Evolutionary conservation across 495 filamentous ascomycete species (phyloP).

Genomic region (Tirmania nivea): DNA sequence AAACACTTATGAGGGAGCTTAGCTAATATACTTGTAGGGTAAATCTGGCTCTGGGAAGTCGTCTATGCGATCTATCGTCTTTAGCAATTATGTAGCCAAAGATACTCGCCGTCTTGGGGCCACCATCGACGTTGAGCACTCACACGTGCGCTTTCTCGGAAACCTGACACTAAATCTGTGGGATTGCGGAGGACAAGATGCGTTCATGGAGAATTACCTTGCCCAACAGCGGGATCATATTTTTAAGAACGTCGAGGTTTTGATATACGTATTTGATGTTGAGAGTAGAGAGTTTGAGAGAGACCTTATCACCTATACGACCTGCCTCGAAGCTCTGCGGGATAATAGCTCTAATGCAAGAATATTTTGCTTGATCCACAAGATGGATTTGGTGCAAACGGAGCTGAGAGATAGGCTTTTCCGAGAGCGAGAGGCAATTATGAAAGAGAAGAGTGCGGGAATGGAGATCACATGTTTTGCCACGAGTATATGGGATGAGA

Average conservation of each 20-base stretch:
- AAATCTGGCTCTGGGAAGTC: constrained; percentile 99
- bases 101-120: constrained; percentile 85
- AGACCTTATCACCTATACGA: constrained; percentile 71
- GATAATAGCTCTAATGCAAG: constrained; percentile 68
- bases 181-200: constrained; percentile 98
- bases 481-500: constrained; percentile 96
- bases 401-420: constrained; percentile 58
- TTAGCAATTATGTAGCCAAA: constrained; percentile 92
- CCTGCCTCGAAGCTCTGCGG: constrained; percentile 61
- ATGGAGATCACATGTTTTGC: constrained; percentile 53
- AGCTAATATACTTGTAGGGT: constrained; percentile 28
- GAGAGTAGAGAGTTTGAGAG: constrained; percentile 82
- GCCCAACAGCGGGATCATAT: constrained; percentile 82
- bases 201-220: constrained; percentile 96
- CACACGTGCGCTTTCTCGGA: constrained; percentile 91
- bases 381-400: constrained; percentile 89
- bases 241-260: constrained; percentile 84
- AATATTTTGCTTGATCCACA: constrained; percentile 87
- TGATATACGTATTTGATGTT: constrained; percentile 98
- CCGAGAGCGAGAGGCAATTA: constrained; percentile 48
- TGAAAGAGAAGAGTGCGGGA: constrained; percentile 50
- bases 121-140: constrained; percentile 97
- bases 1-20: not conserved
- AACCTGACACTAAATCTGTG: constrained; percentile 93
- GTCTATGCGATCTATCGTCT: constrained; percentile 94